phyloP scores from a whole-genome alignment of 2,329 filamentous ascomycete genomes.

The Atkinsonella hypoxylon region DNA sequence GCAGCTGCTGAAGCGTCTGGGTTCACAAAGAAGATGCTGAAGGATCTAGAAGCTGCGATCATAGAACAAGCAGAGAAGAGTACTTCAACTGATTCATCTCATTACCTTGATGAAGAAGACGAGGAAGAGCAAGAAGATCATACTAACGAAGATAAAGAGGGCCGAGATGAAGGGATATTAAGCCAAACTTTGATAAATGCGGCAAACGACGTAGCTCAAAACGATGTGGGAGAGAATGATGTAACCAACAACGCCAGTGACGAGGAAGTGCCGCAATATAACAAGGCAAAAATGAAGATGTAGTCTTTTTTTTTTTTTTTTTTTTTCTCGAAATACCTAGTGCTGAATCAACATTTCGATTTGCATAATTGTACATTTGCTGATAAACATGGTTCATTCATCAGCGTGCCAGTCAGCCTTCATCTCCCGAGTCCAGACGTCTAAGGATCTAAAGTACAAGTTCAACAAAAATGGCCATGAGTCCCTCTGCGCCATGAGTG shows the following conservation, averaged over 20 bases:
- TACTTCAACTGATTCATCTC: slow-evolving; percentile 19
- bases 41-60: slow-evolving; percentile 86
- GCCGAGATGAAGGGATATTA: neutral
- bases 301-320: slow-evolving; percentile 8
- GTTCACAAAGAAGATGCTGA: slow-evolving; percentile 93
- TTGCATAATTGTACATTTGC: neutral
- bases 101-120: slow-evolving; percentile 14
- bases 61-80: slow-evolving; percentile 53
- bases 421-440: slow-evolving; percentile 3
- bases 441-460: slow-evolving; percentile 29
- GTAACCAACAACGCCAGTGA: neutral
- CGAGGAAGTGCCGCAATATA: slow-evolving; percentile 12
- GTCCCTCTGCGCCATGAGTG: slow-evolving; percentile 8
- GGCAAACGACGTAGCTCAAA: neutral
- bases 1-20: slow-evolving; percentile 84
- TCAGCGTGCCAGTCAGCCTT: slow-evolving; percentile 6
- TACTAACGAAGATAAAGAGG: slow-evolving; percentile 6
- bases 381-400: slow-evolving; percentile 11
- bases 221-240: neutral
- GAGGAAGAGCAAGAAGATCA: slow-evolving; percentile 15
- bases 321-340: too few species aligned
- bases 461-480: slow-evolving; percentile 18
- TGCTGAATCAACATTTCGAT: too few species aligned
- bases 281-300: slow-evolving; percentile 18
- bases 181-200: neutral